Base-by-base conservation (phyloP, 2,329 filamentous ascomycete genomes). In the Scedosporium aurantiacum region DNA sequence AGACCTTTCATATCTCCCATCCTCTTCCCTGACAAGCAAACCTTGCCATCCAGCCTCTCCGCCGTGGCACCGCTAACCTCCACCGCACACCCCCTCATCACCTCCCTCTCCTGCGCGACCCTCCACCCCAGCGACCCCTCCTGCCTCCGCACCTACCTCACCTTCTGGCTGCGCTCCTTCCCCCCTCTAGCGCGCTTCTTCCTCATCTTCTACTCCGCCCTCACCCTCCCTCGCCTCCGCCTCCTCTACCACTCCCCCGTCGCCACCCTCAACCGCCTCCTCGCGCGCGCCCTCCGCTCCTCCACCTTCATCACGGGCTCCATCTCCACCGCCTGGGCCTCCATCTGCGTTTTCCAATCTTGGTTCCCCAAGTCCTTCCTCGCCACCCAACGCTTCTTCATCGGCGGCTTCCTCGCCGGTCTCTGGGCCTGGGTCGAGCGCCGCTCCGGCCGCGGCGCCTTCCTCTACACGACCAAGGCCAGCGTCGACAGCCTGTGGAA, bases 61-160 rank as follows among this genome's bases (percentile, higher is more conserved):
- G 76, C 82, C 12, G 86, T 97, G 62, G 81, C 87, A 0, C 89
- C 91, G 0, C 84, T 97, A 61, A 91, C 90, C 1, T 86, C 88
- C 1, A 83, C 88, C 28, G 93, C 93, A 0, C 93, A 97, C 69
- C 93, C 93, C 1, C 85, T 91, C 50, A 93, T 96, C 71, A 86
- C 83, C 8, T 88, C 86, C 27, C 83, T 97, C 21, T 93, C 91
- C 52, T 99, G 94, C 74, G 93, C 93, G 1, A 82, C 93, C 1
- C 83, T 97, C 2, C 93, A 99, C 71, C 92, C 93, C 0, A 80
- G 83, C 18, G 90, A 96, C 68, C 92, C 93, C 1, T 96, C 90
- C 18, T 99, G 93, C 73, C 82, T 88, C 43, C 89, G 90, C 32
- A 95, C 90, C 2, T 95, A 92, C 71, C 76, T 97, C 55, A 89